Conservation (phyloP, 2,329 filamentous ascomycete species). For the Botrytis byssoidea region DNA sequence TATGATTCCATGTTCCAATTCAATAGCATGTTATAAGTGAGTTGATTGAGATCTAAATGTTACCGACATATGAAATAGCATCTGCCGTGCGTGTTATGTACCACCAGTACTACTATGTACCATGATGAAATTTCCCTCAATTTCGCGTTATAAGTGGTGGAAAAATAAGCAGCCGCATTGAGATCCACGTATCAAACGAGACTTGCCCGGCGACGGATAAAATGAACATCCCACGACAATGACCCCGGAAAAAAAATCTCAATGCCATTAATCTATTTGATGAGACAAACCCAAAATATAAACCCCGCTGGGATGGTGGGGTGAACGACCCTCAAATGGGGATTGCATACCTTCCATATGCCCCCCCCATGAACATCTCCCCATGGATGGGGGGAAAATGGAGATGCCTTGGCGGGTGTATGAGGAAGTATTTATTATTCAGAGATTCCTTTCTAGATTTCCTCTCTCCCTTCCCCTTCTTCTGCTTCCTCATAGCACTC, state of each 20-base stretch:
- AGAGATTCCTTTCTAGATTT: background rate
- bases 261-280: background rate
- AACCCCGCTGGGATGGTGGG: background rate
- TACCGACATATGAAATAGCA: background rate
- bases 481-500: background rate
- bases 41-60: background rate
- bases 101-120: background rate
- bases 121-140: background rate
- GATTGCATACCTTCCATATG: background rate
- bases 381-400: background rate
- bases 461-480: background rate
- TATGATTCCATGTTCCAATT: background rate
- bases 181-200: constrained; percentile 15
- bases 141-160: constrained; percentile 11
- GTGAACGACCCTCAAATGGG: background rate
- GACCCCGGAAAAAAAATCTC: background rate
- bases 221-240: background rate
- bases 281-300: background rate
- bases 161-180: constrained; percentile 13
- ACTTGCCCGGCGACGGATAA: background rate
- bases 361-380: background rate
- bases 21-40: background rate
- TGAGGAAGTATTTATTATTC: constrained; percentile 14
- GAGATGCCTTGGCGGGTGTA: constrained; percentile 2
- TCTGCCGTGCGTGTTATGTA: background rate